Evolutionary conservation across 345 rosid genomes (phyloP).

Genomic region (Kandelia obovata): DNA sequence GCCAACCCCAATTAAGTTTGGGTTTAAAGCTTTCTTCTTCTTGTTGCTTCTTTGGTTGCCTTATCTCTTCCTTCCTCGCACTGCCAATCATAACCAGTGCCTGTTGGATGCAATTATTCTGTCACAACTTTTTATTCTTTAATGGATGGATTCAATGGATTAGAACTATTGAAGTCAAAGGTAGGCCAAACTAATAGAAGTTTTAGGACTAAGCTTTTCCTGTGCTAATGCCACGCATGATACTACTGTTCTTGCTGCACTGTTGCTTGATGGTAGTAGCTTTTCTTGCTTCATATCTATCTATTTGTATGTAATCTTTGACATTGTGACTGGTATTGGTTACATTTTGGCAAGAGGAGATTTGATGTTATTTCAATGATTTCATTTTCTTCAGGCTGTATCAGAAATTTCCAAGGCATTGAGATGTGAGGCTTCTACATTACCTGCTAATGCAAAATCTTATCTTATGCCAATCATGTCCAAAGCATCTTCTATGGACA

Average conservation of each 20-base stretch:
- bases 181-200: not conserved
- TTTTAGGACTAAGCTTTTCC: too few species aligned
- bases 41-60: too few species aligned
- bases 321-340: not conserved
- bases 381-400: conserved; percentile 55
- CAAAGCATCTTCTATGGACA: conserved; percentile 36
- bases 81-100: too few species aligned
- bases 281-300: not conserved
- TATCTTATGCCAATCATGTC: conserved; percentile 39
- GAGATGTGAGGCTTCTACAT: conserved; percentile 59
- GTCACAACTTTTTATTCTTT: too few species aligned
- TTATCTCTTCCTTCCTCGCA: too few species aligned
- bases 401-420: conserved; percentile 71
- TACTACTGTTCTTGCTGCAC: too few species aligned
- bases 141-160: not conserved
- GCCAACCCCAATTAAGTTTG: too few species aligned
- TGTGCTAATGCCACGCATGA: too few species aligned
- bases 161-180: not conserved
- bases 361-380: not conserved
- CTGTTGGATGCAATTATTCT: too few species aligned
- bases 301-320: not conserved
- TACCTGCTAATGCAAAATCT: conserved; percentile 55
- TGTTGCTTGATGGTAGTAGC: not conserved
- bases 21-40: too few species aligned
- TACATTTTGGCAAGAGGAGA: not conserved